Percentiles rank a stretch among this genome's conserved stretches.
Conservation (phyloP, 2,329 filamentous ascomycete genomes). For the Ustulina deusta region DNA sequence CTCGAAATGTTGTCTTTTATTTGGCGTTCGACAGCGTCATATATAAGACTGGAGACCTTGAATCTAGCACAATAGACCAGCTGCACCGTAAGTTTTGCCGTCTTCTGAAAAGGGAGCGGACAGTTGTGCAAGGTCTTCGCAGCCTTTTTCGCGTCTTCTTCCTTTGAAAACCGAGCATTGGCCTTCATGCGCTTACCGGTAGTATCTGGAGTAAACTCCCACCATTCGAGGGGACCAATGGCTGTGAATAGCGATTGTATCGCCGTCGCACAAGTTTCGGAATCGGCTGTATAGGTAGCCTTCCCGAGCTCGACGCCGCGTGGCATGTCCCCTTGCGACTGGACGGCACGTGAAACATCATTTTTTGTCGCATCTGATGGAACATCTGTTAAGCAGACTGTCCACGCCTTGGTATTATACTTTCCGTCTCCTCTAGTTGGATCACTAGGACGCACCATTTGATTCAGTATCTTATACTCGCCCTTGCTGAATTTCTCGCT, state of each 20-base stretch:
- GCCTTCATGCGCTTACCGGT: slow-evolving; percentile 55
- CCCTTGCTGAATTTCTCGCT: slow-evolving; percentile 41
- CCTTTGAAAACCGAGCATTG: slow-evolving; percentile 54
- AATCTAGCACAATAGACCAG: slow-evolving; percentile 55
- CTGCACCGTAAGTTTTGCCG: slow-evolving; percentile 53
- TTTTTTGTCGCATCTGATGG: slow-evolving; percentile 33
- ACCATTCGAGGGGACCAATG: slow-evolving; percentile 53
- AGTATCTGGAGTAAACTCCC: slow-evolving; percentile 45
- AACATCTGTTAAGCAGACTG: slow-evolving; percentile 46
- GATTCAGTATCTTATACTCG: slow-evolving; percentile 43
- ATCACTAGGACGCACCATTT: slow-evolving; percentile 31
- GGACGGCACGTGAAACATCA: slow-evolving; percentile 42
- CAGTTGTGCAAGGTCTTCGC: slow-evolving; percentile 49
- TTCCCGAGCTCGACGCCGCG: slow-evolving; percentile 38
- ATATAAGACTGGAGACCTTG: slow-evolving; percentile 54
- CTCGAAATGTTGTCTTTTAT: slow-evolving; percentile 45
- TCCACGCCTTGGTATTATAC: slow-evolving; percentile 39
- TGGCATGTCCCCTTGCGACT: slow-evolving; percentile 32
- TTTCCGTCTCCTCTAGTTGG: slow-evolving; percentile 14
- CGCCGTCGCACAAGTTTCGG: slow-evolving; percentile 38
- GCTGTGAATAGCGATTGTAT: slow-evolving; percentile 50
- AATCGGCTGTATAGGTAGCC: slow-evolving; percentile 45
- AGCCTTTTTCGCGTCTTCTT: slow-evolving; percentile 54
- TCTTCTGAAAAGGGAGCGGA: slow-evolving; percentile 49
- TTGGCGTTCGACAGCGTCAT: slow-evolving; percentile 47